Percentiles rank a stretch among this genome's conserved stretches.
These are phyloP conservation scores for Viola pubescens DNA, from an alignment of 441 rosid species.

Conservation along the genomic window DNA sequence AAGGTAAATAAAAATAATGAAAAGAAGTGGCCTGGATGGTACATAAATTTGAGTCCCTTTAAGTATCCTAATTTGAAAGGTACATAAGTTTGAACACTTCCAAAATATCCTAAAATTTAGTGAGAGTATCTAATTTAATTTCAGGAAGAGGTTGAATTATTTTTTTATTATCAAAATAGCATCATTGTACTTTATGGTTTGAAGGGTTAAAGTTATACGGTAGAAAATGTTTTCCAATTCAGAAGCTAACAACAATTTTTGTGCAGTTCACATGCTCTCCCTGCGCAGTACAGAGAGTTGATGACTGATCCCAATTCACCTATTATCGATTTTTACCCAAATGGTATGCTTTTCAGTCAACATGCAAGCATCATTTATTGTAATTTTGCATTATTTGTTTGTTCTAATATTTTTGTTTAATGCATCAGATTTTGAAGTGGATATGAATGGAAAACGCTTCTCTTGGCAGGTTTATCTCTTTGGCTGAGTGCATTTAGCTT, in stretches of 20 bases:
- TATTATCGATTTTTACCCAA: conserved; percentile 79
- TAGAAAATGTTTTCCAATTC: too few species aligned
- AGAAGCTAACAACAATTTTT: conserved; percentile 20
- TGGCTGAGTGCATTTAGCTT: conserved; percentile 11
- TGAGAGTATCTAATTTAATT: too few species aligned
- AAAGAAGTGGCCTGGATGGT: too few species aligned
- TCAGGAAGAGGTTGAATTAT: too few species aligned
- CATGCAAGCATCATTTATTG: not conserved
- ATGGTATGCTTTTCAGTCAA: conserved; percentile 37
- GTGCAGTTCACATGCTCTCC: conserved; percentile 94
- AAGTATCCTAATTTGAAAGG: too few species aligned
- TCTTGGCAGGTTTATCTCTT: conserved; percentile 67
- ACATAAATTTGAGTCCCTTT: too few species aligned
- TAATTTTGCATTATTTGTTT: conserved; percentile 16
- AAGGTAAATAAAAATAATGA: too few species aligned
- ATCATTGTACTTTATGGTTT: not conserved
- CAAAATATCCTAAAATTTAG: too few species aligned
- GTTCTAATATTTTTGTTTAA: conserved; percentile 12
- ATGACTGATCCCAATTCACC: conserved; percentile 91
- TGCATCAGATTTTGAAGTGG: conserved; percentile 76
- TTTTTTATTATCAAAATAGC: not conserved
- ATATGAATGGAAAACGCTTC: conserved; percentile 90
- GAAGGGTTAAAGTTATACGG: too few species aligned
- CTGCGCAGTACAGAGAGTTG: conserved; percentile 60
- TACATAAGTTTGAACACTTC: too few species aligned